These are phyloP conservation scores for Zygoascus biomembranicola DNA, from an alignment of 805 yeast species.

Conservation along the genomic window DNA sequence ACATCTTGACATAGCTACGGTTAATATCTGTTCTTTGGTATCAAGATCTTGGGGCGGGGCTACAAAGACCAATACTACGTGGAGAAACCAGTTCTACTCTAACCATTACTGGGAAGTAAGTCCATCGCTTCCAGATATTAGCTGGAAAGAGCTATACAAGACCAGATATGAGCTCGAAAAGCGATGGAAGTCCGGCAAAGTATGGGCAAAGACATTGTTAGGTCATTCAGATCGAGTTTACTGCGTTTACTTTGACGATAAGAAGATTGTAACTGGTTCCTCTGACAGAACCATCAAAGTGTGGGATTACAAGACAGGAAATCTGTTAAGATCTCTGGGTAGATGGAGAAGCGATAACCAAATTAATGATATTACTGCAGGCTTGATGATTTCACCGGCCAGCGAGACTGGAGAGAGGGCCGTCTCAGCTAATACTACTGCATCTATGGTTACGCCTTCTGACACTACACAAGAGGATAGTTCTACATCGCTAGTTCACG, in stretches of 20 bases:
- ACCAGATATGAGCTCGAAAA: conserved; percentile 20
- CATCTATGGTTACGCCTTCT: conserved; percentile 1
- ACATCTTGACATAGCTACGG: conserved; percentile 12
- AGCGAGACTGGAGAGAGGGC: not conserved
- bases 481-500: conserved; percentile 14
- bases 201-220: conserved; percentile 14
- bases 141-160: conserved; percentile 21
- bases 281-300: conserved; percentile 28
- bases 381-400: not conserved
- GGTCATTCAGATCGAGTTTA: conserved; percentile 86
- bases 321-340: conserved; percentile 15
- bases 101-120: conserved; percentile 13
- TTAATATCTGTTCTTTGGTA: conserved; percentile 16
- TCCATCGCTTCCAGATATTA: conserved; percentile 9
- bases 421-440: not conserved
- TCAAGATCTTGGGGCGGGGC: conserved; percentile 16
- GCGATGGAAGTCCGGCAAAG: conserved; percentile 23
- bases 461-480: not conserved
- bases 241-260: conserved; percentile 66
- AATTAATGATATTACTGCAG: not conserved
- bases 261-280: conserved; percentile 74
- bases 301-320: conserved; percentile 26
- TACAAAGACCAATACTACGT: conserved; percentile 12
- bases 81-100: conserved; percentile 17
- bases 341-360: not conserved